These are phyloP conservation scores for Malassezia japonica DNA, from an alignment of 1,284 basidiomycete genomes.

Conservation along the genomic window DNA sequence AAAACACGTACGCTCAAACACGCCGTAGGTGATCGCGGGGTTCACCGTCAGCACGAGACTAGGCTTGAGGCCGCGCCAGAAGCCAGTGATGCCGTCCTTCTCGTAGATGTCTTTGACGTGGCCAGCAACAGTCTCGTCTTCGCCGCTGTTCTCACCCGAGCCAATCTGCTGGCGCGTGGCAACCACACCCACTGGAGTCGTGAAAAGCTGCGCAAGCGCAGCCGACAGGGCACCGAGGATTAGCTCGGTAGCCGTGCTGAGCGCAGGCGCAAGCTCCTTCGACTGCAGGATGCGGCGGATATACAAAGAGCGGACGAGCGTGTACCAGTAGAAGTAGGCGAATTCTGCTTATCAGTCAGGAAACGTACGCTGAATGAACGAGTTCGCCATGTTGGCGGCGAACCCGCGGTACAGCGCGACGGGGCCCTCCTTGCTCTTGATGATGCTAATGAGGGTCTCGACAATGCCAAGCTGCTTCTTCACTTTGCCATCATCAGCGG, in stretches of 20 bases:
- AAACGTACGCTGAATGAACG: slow-evolving; percentile 73
- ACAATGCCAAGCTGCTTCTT: slow-evolving; percentile 48
- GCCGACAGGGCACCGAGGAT: slow-evolving; percentile 83
- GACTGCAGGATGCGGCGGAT: slow-evolving; percentile 28
- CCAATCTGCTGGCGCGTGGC: slow-evolving; percentile 81
- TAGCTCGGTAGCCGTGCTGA: slow-evolving; percentile 51
- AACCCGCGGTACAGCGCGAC: slow-evolving; percentile 85
- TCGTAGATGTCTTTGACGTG: slow-evolving; percentile 77
- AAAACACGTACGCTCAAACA: slow-evolving; percentile 59
- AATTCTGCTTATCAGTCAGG: slow-evolving; percentile 60
- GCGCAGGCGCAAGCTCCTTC: slow-evolving; percentile 2
- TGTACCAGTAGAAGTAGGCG: slow-evolving; percentile 99
- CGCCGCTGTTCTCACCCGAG: slow-evolving; percentile 50
- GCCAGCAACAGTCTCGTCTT: slow-evolving; percentile 55
- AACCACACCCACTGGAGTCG: slow-evolving; percentile 93
- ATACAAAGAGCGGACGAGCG: slow-evolving; percentile 73
- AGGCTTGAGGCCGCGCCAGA: slow-evolving; percentile 90
- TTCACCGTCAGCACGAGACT: slow-evolving; percentile 83
- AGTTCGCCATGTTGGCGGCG: slow-evolving; percentile 94
- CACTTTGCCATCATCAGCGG: slow-evolving; percentile 54
- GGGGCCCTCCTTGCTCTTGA: slow-evolving; percentile 33
- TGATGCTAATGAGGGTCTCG: slow-evolving; percentile 38
- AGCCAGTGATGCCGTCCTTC: slow-evolving; percentile 81
- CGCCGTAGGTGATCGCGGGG: slow-evolving; percentile 95
- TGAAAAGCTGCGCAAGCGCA: slow-evolving; percentile 91